These are phyloP conservation scores for Ogataea nonfermentans DNA, from an alignment of 805 yeast genomes.

Conservation along the genomic window DNA sequence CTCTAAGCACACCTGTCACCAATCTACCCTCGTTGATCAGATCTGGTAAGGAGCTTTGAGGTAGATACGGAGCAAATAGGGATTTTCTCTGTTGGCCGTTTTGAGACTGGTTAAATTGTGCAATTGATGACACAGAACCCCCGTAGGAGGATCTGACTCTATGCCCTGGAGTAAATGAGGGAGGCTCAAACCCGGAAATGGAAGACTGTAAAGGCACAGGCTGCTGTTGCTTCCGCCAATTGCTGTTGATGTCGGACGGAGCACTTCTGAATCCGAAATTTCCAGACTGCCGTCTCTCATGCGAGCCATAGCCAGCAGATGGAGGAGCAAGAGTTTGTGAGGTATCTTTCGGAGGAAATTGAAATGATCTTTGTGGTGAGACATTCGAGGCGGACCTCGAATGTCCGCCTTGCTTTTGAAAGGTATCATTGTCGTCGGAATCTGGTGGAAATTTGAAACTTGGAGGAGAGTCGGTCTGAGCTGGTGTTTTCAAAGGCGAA, in stretches of 20 bases:
- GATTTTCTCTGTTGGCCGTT: constrained; percentile 61
- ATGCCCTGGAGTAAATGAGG: constrained; percentile 71
- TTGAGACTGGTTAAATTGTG: constrained; percentile 35
- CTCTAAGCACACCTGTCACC: constrained; percentile 90
- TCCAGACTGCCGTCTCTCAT: constrained; percentile 43
- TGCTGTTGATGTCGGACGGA: constrained; percentile 48
- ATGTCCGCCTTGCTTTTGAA: constrained; percentile 17
- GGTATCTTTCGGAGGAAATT: constrained; percentile 58
- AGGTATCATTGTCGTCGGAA: constrained; percentile 15
- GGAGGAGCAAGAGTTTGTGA: constrained; percentile 46
- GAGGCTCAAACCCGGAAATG: constrained; percentile 25
- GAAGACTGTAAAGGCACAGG: constrained; percentile 26
- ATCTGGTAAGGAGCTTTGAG: constrained; percentile 89
- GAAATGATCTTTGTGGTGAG: constrained; percentile 51
- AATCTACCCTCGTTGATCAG: constrained; percentile 85
- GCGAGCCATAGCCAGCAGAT: constrained; percentile 47
- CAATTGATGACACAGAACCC: constrained; percentile 56
- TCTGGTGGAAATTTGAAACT: constrained; percentile 57
- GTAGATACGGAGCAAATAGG: constrained; percentile 91
- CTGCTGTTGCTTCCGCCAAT: constrained; percentile 65
- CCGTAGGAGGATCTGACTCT: constrained; percentile 71
- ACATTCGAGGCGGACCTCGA: constrained; percentile 34
- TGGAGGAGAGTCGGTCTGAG: constrained; percentile 28
- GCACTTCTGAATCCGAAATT: constrained; percentile 40
- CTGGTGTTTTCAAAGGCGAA: constrained; percentile 34